Conservation (phyloP, 768 basidiomycete species). For the Glaciozyma martinii region DNA sequence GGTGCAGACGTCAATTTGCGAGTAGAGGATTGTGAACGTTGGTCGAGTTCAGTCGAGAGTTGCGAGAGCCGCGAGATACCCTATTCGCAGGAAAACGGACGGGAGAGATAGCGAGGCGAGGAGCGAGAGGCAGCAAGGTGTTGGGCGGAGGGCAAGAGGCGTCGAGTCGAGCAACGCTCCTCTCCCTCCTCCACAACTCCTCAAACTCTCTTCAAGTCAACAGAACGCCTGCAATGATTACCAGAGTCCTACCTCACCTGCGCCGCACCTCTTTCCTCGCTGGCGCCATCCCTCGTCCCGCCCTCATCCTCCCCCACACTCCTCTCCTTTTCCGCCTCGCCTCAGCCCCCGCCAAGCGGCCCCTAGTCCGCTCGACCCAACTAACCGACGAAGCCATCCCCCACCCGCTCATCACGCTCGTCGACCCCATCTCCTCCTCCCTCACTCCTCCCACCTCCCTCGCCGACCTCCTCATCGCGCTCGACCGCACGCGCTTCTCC, state of each 20-base stretch:
- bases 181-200: neutral
- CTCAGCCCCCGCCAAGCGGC: neutral
- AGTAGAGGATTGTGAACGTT: too few species aligned
- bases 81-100: too few species aligned
- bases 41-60: too few species aligned
- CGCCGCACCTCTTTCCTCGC: neutral
- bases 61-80: too few species aligned
- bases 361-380: neutral
- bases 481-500: constrained; percentile 45
- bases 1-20: too few species aligned
- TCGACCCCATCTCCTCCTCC: constrained; percentile 46
- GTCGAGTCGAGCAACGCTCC: too few species aligned
- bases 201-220: neutral
- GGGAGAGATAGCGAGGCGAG: too few species aligned
- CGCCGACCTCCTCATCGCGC: constrained; percentile 44
- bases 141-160: neutral
- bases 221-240: neutral
- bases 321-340: neutral
- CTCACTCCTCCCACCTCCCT: constrained; percentile 43
- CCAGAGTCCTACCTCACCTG: neutral
- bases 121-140: neutral
- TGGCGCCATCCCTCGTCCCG: neutral
- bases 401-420: constrained; percentile 44
- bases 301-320: neutral
- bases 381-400: constrained; percentile 43